phyloP scores from a whole-genome alignment of 805 yeast genomes.

The Huiozyma sinensis region DNA sequence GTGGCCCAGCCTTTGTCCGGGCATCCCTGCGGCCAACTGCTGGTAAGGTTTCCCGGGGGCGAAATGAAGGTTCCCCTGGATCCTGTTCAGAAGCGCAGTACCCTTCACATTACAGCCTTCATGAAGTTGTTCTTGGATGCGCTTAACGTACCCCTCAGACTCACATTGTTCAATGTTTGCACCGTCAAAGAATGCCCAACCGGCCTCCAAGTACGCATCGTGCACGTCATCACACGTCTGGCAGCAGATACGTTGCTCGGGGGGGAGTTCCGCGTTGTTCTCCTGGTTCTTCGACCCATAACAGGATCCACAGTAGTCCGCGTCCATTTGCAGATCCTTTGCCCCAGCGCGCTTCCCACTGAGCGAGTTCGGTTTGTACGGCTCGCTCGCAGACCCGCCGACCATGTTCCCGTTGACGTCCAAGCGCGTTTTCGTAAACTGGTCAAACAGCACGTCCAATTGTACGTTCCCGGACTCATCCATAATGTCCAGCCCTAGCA shows the following conservation, averaged over 20 bases:
- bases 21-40: conserved; percentile 23
- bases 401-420: conserved; percentile 37
- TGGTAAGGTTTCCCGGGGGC: conserved; percentile 85
- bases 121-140: conserved; percentile 43
- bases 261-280: conserved; percentile 31
- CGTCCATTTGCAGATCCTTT: conserved; percentile 11
- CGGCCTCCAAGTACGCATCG: conserved; percentile 60
- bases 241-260: conserved; percentile 53
- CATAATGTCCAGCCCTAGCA: conserved; percentile 73
- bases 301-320: conserved; percentile 72
- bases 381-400: conserved; percentile 30
- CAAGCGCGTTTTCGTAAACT: conserved; percentile 55
- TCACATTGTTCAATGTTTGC: conserved; percentile 83
- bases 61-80: conserved; percentile 86
- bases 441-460: conserved; percentile 57
- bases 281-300: conserved; percentile 69
- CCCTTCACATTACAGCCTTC: conserved; percentile 92
- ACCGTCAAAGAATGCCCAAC: conserved; percentile 92
- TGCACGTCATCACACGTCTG: conserved; percentile 76
- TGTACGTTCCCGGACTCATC: conserved; percentile 83
- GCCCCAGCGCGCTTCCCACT: not conserved
- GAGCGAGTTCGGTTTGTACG: not conserved
- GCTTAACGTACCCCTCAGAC: conserved; percentile 69
- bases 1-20: conserved; percentile 34
- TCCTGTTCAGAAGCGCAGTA: conserved; percentile 65